Evolutionary conservation across 2,329 filamentous ascomycete species (phyloP).

Genomic region (Exutisphaerella laricina): DNA sequence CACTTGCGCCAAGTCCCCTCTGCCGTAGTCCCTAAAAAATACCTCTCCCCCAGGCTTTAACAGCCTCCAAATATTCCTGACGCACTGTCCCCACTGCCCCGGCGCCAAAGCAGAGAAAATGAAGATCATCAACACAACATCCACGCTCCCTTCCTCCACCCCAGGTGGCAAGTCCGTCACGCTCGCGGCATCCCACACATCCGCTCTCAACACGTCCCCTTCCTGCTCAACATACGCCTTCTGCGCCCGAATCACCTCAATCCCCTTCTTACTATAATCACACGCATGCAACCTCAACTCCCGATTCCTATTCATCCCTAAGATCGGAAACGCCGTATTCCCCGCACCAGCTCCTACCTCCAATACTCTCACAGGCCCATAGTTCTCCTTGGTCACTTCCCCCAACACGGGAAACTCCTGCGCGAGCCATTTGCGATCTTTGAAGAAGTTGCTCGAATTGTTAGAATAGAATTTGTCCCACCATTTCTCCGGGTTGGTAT

Average conservation of each 20-base stretch:
- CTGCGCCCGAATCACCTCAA: conserved; percentile 82
- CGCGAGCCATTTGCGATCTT: conserved; percentile 93
- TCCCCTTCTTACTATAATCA: conserved; percentile 92
- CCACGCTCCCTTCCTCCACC: conserved; percentile 70
- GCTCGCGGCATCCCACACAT: conserved; percentile 87
- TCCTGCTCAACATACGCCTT: conserved; percentile 61
- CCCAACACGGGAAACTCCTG: conserved; percentile 92
- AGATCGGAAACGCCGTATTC: conserved; percentile 90
- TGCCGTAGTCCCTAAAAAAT: conserved; percentile 92
- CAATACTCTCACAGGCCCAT: conserved; percentile 65
- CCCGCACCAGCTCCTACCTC: conserved; percentile 94
- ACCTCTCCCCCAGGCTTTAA: conserved; percentile 91
- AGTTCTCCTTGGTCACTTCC: conserved; percentile 64
- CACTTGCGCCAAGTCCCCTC: conserved; percentile 92
- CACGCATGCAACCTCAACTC: conserved; percentile 82
- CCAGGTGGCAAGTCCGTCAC: conserved; percentile 66
- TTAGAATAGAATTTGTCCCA: conserved; percentile 99
- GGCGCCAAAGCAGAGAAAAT: conserved; percentile 92
- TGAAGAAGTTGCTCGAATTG: conserved; percentile 97
- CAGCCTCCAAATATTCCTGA: conserved; percentile 72
- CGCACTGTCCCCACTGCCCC: conserved; percentile 73
- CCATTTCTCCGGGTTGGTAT: conserved; percentile 85
- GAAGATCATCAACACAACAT: conserved; percentile 92
- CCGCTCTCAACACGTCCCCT: conserved; percentile 62
- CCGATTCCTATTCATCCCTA: conserved; percentile 77